Evolutionary conservation across 2,329 filamentous ascomycete genomes (phyloP).

Genomic region (Neonectria punicea): DNA sequence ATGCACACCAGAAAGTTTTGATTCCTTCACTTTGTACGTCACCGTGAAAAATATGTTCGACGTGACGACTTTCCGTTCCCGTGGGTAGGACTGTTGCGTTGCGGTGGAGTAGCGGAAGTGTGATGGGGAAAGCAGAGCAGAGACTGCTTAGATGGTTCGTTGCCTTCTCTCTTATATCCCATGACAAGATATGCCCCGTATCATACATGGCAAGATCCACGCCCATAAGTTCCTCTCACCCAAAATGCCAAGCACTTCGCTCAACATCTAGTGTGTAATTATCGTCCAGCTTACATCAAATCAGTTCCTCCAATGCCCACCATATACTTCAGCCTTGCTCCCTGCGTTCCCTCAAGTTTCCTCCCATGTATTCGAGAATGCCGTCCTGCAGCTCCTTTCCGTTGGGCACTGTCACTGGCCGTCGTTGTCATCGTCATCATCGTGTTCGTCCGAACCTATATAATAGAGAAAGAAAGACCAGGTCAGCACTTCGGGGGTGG

Average conservation of each 20-base stretch:
- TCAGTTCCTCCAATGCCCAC: not conserved
- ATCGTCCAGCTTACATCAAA: not conserved
- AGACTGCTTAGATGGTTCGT: not conserved
- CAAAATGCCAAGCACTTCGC: not conserved
- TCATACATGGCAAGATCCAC: not conserved
- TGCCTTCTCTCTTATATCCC: not conserved
- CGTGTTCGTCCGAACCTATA: conserved; percentile 23
- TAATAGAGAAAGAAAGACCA: not conserved
- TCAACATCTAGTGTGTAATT: not conserved
- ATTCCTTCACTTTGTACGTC: not conserved
- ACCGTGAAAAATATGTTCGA: not conserved
- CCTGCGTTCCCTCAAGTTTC: not conserved
- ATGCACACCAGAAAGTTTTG: not conserved
- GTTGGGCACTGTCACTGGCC: not conserved
- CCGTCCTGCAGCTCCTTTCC: not conserved
- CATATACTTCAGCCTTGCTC: not conserved
- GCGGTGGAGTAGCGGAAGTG: not conserved
- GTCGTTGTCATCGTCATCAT: conserved; percentile 5
- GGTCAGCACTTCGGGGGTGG: conserved; percentile 29
- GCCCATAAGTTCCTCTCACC: not conserved
- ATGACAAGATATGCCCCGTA: not conserved
- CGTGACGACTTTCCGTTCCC: not conserved
- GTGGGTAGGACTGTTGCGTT: not conserved
- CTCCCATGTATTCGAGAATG: not conserved
- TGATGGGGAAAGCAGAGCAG: too few relatives aligned